Evolutionary conservation across 1,139 yeast species (phyloP).

Genomic region (Pichia sp.): DNA sequence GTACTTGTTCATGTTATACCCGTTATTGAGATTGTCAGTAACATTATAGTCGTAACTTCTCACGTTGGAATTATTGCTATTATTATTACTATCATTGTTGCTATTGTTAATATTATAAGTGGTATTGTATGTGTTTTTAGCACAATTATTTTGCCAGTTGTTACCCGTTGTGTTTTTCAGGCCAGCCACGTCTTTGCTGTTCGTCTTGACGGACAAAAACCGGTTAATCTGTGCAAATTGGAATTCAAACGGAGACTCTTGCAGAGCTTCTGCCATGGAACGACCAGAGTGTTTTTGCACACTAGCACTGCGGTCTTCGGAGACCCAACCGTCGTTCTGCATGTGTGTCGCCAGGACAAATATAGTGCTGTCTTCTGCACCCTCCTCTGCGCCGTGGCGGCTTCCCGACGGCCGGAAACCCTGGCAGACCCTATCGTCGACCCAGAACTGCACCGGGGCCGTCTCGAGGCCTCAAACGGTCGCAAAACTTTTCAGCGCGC

Average conservation of each 20-base stretch:
- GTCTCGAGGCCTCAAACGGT: too few species aligned
- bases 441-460: too few species aligned
- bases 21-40: neutral
- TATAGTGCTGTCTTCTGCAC: too few species aligned
- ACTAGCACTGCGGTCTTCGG: too few species aligned
- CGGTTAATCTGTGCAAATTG: conserved; percentile 9
- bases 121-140: neutral
- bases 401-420: too few species aligned
- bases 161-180: neutral
- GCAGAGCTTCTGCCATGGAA: too few species aligned
- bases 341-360: too few species aligned
- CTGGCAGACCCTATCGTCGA: too few species aligned
- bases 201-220: conserved; percentile 1
- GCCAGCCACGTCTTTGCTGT: neutral
- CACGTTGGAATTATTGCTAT: neutral
- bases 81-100: neutral
- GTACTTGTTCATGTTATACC: conserved; percentile 2
- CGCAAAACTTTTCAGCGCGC: too few species aligned
- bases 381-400: too few species aligned
- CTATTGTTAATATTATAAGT: neutral
- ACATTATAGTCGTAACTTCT: neutral
- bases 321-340: too few species aligned
- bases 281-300: too few species aligned
- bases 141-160: neutral
- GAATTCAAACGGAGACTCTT: conserved; percentile 6